Percentiles rank a stretch among this genome's conserved stretches.
phyloP scores from a whole-genome alignment of 108 stramenopile genomes.

The Schizochytrium sp. region DNA sequence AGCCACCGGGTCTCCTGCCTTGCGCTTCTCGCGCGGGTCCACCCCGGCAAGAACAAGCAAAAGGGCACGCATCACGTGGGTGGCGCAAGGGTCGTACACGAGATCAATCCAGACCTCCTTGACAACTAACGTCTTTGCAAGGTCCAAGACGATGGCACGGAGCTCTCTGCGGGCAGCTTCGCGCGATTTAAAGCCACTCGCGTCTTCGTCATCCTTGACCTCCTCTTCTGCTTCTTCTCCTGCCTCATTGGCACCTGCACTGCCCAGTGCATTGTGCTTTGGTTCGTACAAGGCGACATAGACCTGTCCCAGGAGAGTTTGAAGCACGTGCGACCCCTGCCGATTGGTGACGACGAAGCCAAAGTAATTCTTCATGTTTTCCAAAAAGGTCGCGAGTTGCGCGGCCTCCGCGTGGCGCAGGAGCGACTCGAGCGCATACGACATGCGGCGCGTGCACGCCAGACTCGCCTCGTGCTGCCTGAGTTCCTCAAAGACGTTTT shows the following conservation, averaged over 20 bases:
- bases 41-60: not conserved
- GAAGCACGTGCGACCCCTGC: not conserved
- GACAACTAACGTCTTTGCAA: not conserved
- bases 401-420: not conserved
- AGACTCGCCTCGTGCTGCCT: not conserved
- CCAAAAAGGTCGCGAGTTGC: not conserved
- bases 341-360: not conserved
- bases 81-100: not conserved
- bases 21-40: not conserved
- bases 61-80: not conserved
- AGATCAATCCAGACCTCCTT: not conserved
- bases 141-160: not conserved
- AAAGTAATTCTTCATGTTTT: not conserved
- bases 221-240: not conserved
- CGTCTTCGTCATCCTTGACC: not conserved
- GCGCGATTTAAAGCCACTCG: not conserved
- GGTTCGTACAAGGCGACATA: not conserved
- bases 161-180: not conserved
- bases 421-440: not conserved
- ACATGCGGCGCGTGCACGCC: not conserved
- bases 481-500: constrained; percentile 11
- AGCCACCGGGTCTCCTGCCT: not conserved
- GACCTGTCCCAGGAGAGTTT: not conserved
- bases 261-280: not conserved
- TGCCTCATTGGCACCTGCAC: not conserved